These are phyloP conservation scores for Kodamaea derodonti DNA, from an alignment of 1,139 yeast species.

Conservation along the genomic window DNA sequence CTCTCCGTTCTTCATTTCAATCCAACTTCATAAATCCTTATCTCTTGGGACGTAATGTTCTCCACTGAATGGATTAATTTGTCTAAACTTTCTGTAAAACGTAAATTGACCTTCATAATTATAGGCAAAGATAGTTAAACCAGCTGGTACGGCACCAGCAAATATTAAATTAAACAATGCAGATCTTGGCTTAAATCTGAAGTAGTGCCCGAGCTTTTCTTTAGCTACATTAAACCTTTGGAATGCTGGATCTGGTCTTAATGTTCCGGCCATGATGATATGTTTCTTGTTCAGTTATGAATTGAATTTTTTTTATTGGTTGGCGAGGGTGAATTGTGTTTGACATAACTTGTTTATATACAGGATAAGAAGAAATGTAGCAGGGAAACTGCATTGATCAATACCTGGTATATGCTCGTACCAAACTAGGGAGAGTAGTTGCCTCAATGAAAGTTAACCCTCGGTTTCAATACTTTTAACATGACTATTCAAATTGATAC, in stretches of 20 bases:
- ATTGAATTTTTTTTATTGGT: slow-evolving; percentile 1
- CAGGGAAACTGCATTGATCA: no score
- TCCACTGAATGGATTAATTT: slow-evolving; percentile 30
- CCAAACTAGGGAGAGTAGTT: no score
- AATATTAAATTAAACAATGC: slow-evolving; percentile 31
- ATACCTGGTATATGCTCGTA: no score
- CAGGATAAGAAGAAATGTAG: no score
- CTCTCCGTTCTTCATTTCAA: no score
- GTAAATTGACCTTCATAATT: slow-evolving; percentile 33
- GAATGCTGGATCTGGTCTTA: slow-evolving; percentile 42
- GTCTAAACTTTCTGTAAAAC: slow-evolving; percentile 36
- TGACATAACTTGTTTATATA: no score
- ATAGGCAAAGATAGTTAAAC: slow-evolving; percentile 35
- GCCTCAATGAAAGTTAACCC: no score
- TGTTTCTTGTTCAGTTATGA: neutral
- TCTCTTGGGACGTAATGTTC: slow-evolving; percentile 44
- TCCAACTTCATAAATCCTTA: slow-evolving; percentile 35
- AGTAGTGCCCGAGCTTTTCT: slow-evolving; percentile 41
- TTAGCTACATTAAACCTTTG: slow-evolving; percentile 43
- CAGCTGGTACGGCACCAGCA: slow-evolving; percentile 41
- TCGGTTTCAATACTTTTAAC: no score
- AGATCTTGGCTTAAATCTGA: slow-evolving; percentile 43
- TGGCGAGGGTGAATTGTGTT: neutral
- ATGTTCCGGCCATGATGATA: slow-evolving; percentile 40
- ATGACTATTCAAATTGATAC: no score